Base-by-base conservation (phyloP, 2,329 filamentous ascomycete species). In the Pezicula rhizophila region DNA sequence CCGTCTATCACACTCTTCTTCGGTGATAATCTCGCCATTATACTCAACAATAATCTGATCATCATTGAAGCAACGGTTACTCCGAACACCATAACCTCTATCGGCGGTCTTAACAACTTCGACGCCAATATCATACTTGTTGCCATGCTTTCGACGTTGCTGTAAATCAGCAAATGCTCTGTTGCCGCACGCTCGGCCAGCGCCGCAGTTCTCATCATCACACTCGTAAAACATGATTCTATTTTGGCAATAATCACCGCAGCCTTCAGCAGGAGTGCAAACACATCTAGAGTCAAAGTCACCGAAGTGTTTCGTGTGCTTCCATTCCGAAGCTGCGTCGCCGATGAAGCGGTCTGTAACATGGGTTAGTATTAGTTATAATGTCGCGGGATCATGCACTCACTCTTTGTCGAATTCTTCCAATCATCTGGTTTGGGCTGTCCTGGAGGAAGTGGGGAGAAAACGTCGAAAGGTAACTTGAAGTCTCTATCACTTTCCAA, bases 41-140 rank as follows among this genome's bases (percentile, higher is more conserved):
- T 99, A 99, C 64, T 99, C 93, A 71, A 97, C 92, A 63, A 99
- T 97, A 65, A 99, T 95, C 70, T 97, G 90, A 61, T 92, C 84
- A 1, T 91, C 81, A 49, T 84, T 76, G 66, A 97, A 99, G 52
- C 83, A 85, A 42, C 93, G 83, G 68, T 92, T 96, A 64, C 87
- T 89, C 52, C 93, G 85, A 44, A 99, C 89, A 46, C 93, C 93
- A 65, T 92, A 91, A 25, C 93, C 93, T 50, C 91, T 84, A 68
- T 95, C 87, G 17, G 74, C 70, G 1, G 93, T 97, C 71, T 96
- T 91, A 68, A 96, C 82, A 37, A 97, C 91, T 66, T 99, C 93
- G 8, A 99, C 91, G 42, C 93, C 93, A 51, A 96, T 84, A 58
- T 93, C 85, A 64, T 89, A 99, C 57, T 89, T 88, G 55, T 89